These are phyloP conservation scores for Lecanoromycetidae sp. DNA, from an alignment of 2,329 filamentous ascomycete species.

Conservation along the genomic window DNA sequence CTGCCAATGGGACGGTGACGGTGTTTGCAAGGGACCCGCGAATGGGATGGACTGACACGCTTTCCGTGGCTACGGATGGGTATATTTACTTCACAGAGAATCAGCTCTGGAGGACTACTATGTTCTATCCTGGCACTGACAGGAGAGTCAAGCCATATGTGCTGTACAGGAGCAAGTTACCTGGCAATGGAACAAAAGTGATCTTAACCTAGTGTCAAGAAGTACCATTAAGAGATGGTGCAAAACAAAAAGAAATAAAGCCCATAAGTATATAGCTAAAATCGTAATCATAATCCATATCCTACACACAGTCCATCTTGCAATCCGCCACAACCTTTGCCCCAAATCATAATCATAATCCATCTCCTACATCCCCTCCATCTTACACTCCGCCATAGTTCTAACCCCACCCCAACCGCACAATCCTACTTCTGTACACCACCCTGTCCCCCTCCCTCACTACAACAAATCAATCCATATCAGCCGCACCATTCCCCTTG, in stretches of 20 bases:
- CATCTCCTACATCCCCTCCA: too few relatives aligned
- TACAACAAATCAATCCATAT: too few relatives aligned
- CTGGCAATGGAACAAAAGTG: conserved; percentile 32
- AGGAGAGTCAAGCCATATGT: conserved; percentile 32
- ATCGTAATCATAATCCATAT: not conserved
- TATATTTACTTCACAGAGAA: conserved; percentile 44
- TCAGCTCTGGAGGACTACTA: conserved; percentile 31
- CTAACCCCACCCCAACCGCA: too few relatives aligned
- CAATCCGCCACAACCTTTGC: too few relatives aligned
- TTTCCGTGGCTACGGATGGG: conserved; percentile 33
- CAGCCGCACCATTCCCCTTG: too few relatives aligned
- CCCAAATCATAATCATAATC: too few relatives aligned
- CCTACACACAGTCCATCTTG: too few relatives aligned
- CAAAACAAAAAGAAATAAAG: not conserved
- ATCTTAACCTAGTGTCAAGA: not conserved
- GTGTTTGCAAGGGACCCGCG: conserved; percentile 36
- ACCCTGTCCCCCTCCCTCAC: too few relatives aligned
- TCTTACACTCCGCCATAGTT: too few relatives aligned
- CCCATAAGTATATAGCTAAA: not conserved
- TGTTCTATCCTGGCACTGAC: conserved; percentile 33
- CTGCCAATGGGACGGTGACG: conserved; percentile 32
- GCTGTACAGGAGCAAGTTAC: conserved; percentile 31
- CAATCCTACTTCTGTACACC: too few relatives aligned
- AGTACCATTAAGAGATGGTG: too few relatives aligned
- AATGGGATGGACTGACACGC: conserved; percentile 41